Base-by-base conservation (phyloP, 2,329 filamentous ascomycete species). In the Chalaropsis ovoidea region DNA sequence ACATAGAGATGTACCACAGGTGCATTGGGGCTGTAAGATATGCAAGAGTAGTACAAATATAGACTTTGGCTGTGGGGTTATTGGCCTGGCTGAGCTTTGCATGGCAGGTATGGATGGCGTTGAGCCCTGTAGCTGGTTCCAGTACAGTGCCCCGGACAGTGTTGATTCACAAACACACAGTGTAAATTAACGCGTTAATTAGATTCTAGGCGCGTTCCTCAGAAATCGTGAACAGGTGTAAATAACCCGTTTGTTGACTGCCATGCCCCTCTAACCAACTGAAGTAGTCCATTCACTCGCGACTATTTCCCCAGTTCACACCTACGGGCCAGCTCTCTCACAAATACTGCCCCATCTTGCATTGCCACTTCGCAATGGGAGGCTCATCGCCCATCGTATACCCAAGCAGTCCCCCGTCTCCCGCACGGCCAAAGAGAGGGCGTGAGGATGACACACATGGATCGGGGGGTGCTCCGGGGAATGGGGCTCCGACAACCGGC, bases 331-430 rank as follows among this genome's bases (percentile, higher is more conserved):
- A 39, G 35, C 4, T 39, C 35, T 39, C 35, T 10, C 35, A 39
- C 43, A n/a, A 15, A 5, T 6, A 24, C 52, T 13, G 10, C n/a
- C 61, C 3, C 41, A n/a, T 3, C 13, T 11, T 49, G 15, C 1
- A 35, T 49, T 22, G 1, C 31, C 1, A 56, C 3, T 64, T 58
- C 22, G 62, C 45, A 62, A 63, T 67, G 64, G 31, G 45, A 22
- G 58, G 63, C 22, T 68, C 67, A 3, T 69, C 68, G 8, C 67
- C 68, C 7, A 65, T 69, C 31, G 31, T 66, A 17, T 69, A 66
- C 58, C 67, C 68, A n/a, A 67, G 65, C 58, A 69, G 67, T 54
- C 66, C 65, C 24, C 56, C 67, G 5, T 65, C 65, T 24, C 60
- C 67, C 8, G 63, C 49, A 27, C 54, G 65, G 17, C 24, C 56